These are phyloP conservation scores for Verticillium longisporum DNA, from an alignment of 2,329 filamentous ascomycete genomes.

Conservation along the genomic window DNA sequence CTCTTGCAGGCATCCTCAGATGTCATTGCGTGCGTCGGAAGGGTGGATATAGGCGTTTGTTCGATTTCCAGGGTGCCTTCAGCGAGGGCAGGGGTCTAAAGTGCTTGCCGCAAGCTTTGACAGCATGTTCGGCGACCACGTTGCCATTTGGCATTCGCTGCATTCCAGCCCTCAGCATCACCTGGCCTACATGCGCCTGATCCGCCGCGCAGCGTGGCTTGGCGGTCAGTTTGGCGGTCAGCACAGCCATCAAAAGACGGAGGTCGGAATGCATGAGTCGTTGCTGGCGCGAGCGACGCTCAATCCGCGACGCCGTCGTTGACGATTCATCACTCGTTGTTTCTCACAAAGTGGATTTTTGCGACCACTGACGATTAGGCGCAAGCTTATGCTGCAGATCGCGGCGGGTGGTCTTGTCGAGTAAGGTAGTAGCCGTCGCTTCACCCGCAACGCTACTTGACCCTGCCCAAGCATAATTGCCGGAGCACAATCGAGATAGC, in stretches of 20 bases:
- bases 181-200: not conserved
- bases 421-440: not conserved
- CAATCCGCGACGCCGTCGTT: not conserved
- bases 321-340: not conserved
- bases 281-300: not conserved
- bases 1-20: too few species aligned
- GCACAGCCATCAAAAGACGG: not conserved
- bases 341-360: not conserved
- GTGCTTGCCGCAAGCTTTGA: slow-evolving; percentile 1
- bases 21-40: not conserved
- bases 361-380: not conserved
- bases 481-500: too few species aligned
- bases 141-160: not conserved
- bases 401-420: not conserved
- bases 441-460: not conserved
- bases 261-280: not conserved
- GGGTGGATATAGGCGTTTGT: not conserved
- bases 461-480: too few species aligned
- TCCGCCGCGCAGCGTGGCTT: not conserved
- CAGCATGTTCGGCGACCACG: not conserved
- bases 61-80: not conserved
- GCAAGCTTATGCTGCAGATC: not conserved
- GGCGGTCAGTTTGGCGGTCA: not conserved
- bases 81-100: not conserved
- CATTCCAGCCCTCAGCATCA: not conserved